A percentile compares a stretch with the other conserved stretches of the same genome.
Conservation (phyloP, 2,329 filamentous ascomycete species). For the Microcera coccophila region DNA sequence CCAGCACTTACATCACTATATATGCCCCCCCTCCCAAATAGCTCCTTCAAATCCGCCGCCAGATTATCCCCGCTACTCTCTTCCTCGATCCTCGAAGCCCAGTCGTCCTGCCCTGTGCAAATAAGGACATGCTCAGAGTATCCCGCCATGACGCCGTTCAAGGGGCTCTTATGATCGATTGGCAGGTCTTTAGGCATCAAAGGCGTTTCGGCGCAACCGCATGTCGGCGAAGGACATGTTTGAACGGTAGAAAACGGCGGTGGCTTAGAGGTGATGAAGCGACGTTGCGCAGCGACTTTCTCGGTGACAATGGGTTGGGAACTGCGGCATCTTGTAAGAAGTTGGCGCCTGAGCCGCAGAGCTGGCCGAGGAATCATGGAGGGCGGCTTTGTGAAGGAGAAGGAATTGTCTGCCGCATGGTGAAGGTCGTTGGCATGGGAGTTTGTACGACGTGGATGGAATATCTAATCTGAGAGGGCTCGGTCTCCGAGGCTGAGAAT, state of each 20-base stretch:
- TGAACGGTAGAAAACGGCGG: slow-evolving; percentile 43
- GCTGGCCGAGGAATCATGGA: slow-evolving; percentile 17
- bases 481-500: slow-evolving; percentile 20
- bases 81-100: slow-evolving; percentile 80
- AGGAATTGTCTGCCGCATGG: background rate
- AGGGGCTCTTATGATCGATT: slow-evolving; percentile 66
- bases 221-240: slow-evolving; percentile 71
- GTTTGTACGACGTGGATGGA: slow-evolving; percentile 14
- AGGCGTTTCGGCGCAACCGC: slow-evolving; percentile 66
- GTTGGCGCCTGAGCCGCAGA: slow-evolving; percentile 13
- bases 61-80: slow-evolving; percentile 65
- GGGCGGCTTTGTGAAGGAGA: background rate
- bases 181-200: slow-evolving; percentile 61
- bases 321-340: too few species aligned
- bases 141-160: slow-evolving; percentile 72
- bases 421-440: background rate
- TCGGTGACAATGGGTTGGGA: slow-evolving; percentile 3
- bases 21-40: slow-evolving; percentile 62
- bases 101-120: slow-evolving; percentile 75
- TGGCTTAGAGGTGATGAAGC: slow-evolving; percentile 4
- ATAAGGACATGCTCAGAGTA: slow-evolving; percentile 82
- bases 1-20: slow-evolving; percentile 59
- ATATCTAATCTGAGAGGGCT: slow-evolving; percentile 7
- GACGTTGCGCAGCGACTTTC: background rate
- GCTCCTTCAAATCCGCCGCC: slow-evolving; percentile 66